phyloP scores from a whole-genome alignment of 2,329 filamentous ascomycete species.

The Bipolaris victoriae region DNA sequence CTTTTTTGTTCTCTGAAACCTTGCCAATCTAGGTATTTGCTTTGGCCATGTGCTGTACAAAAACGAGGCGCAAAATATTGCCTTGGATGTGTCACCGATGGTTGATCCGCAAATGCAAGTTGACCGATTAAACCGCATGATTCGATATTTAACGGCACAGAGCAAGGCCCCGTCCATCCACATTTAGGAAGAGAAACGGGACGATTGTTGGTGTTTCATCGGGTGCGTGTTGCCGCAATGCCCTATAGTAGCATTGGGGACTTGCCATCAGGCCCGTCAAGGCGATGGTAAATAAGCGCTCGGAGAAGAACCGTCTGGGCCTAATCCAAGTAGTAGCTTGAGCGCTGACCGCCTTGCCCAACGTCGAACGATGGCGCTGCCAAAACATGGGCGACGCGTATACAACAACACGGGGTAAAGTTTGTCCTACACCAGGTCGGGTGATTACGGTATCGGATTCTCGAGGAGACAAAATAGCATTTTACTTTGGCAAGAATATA shows the following conservation, averaged over 20 bases:
- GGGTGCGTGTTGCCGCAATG: background rate
- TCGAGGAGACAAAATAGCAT: background rate
- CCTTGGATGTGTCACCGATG: background rate
- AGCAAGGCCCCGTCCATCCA: slow-evolving; percentile 2
- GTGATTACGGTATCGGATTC: background rate
- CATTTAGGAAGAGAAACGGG: background rate
- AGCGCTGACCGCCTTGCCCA: background rate
- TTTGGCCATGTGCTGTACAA: background rate
- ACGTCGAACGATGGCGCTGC: background rate
- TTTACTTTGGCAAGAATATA: slow-evolving; percentile 2
- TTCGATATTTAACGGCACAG: background rate
- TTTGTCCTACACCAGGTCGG: background rate
- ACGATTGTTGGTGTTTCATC: slow-evolving; percentile 10
- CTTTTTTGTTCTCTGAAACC: background rate
- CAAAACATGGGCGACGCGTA: background rate
- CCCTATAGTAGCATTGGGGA: background rate
- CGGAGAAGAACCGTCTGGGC: background rate
- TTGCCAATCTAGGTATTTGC: slow-evolving; percentile 2
- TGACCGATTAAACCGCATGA: background rate
- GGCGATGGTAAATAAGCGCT: slow-evolving; percentile 3
- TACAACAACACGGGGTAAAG: background rate
- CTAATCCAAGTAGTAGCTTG: no score
- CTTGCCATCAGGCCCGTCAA: background rate
- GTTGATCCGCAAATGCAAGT: slow-evolving; percentile 9
- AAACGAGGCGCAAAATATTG: slow-evolving; percentile 1